Evolutionary conservation across 176 grass and related monocot genomes (phyloP).

Genomic region (Oryza coarctata): DNA sequence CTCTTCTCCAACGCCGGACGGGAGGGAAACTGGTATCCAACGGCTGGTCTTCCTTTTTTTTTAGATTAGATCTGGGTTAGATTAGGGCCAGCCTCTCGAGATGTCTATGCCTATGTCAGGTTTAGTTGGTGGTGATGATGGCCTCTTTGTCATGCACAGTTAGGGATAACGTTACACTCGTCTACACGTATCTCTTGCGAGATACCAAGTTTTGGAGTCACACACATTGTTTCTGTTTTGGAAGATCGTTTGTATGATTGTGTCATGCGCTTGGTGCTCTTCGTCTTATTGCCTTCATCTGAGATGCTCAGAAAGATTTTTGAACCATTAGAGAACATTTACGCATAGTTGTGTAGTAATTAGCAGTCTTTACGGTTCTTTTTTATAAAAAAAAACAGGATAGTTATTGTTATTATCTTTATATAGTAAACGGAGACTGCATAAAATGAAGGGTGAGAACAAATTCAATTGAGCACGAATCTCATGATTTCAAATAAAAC

Average conservation of each 20-base stretch:
- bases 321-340: not conserved
- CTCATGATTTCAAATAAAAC: not conserved
- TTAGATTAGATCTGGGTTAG: too few species aligned
- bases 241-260: not conserved
- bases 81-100: not conserved
- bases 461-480: slow-evolving; percentile 1
- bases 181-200: too few species aligned
- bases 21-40: too few species aligned
- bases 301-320: not conserved
- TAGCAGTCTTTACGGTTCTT: not conserved
- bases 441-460: not conserved
- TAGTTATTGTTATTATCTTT: too few species aligned
- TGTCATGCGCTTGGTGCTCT: not conserved
- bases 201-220: not conserved
- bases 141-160: not conserved
- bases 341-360: not conserved
- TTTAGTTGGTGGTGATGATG: not conserved
- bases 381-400: too few species aligned
- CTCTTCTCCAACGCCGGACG: too few species aligned
- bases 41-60: too few species aligned
- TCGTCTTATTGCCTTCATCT: too few species aligned
- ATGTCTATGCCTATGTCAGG: not conserved
- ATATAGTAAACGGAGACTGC: too few species aligned
- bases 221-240: not conserved
- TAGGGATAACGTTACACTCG: too few species aligned